Percentiles rank a stretch among this genome's conserved stretches.
phyloP scores from a whole-genome alignment of 1,284 basidiomycete species.

The Trichosporon sp. region DNA sequence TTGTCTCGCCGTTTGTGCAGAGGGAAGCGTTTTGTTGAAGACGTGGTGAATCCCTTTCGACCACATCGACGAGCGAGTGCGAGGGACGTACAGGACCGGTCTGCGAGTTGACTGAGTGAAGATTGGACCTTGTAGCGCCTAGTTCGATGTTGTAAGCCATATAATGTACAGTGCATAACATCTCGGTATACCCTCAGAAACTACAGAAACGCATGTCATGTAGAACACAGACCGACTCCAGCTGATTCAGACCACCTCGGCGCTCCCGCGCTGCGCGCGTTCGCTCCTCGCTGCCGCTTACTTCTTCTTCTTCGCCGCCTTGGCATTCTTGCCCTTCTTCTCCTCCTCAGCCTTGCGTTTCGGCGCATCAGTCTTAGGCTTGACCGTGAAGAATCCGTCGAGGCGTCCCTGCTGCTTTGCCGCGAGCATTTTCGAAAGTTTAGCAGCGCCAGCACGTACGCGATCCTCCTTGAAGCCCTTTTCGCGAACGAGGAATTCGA shows the following conservation, averaged over 20 bases:
- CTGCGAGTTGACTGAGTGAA: not conserved
- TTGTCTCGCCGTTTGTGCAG: too few relatives aligned
- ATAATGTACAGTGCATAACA: constrained; percentile 2
- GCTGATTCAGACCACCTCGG: too few relatives aligned
- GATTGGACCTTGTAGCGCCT: too few relatives aligned
- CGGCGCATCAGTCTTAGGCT: constrained; percentile 51
- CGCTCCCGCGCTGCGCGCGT: too few relatives aligned
- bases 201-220: not conserved
- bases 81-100: not conserved
- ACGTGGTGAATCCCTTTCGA: not conserved
- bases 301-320: constrained; percentile 36
- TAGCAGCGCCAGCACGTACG: constrained; percentile 90
- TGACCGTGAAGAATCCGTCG: constrained; percentile 87
- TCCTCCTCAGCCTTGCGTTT: constrained; percentile 26
- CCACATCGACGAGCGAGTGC: not conserved
- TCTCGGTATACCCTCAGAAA: not conserved
- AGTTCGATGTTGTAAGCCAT: not conserved
- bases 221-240: too few relatives aligned
- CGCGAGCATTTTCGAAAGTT: constrained; percentile 77
- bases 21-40: too few relatives aligned
- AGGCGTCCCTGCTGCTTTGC: constrained; percentile 94
- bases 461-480: constrained; percentile 99
- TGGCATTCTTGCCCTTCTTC: constrained; percentile 29
- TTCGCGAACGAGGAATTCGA: constrained; percentile 88
- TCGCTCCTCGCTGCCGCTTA: not conserved